Evolutionary conservation across 345 rosid species (phyloP).

Genomic region (Theobroma cacao): DNA sequence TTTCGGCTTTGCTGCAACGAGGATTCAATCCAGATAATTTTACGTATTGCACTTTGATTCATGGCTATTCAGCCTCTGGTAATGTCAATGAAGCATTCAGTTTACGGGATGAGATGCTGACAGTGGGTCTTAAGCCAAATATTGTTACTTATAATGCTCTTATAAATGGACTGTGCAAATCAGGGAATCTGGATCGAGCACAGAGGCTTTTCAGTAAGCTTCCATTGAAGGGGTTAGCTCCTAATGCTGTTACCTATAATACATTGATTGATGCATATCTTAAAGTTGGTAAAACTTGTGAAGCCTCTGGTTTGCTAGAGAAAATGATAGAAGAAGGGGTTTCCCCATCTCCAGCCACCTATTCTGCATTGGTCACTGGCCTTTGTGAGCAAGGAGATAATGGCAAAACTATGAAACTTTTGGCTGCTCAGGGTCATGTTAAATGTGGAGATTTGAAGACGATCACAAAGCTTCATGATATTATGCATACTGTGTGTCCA

Average conservation of each 20-base stretch:
- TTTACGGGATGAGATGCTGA: constrained; percentile 65
- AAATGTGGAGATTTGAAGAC: background rate
- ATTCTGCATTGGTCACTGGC: background rate
- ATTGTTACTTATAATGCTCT: constrained; percentile 59
- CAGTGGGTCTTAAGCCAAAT: constrained; percentile 52
- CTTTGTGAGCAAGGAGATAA: background rate
- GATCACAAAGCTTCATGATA: background rate
- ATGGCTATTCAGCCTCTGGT: constrained; percentile 57
- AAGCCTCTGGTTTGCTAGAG: constrained; percentile 49
- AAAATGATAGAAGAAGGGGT: constrained; percentile 50
- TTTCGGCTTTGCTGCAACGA: constrained; percentile 39
- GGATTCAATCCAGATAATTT: constrained; percentile 63
- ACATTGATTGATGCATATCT: constrained; percentile 48
- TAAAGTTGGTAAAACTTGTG: constrained; percentile 39
- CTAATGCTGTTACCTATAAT: constrained; percentile 52
- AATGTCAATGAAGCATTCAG: constrained; percentile 62
- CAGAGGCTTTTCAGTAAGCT: constrained; percentile 59
- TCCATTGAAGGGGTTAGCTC: constrained; percentile 47
- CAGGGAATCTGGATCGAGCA: constrained; percentile 54
- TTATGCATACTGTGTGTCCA: background rate
- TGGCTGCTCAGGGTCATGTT: constrained; percentile 5
- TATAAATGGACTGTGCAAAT: constrained; percentile 62
- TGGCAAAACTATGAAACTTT: background rate
- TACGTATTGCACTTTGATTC: constrained; percentile 59
- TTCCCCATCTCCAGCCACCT: background rate